Conservation (phyloP, 179 eudicot species). For the Actinidia polygama region DNA sequence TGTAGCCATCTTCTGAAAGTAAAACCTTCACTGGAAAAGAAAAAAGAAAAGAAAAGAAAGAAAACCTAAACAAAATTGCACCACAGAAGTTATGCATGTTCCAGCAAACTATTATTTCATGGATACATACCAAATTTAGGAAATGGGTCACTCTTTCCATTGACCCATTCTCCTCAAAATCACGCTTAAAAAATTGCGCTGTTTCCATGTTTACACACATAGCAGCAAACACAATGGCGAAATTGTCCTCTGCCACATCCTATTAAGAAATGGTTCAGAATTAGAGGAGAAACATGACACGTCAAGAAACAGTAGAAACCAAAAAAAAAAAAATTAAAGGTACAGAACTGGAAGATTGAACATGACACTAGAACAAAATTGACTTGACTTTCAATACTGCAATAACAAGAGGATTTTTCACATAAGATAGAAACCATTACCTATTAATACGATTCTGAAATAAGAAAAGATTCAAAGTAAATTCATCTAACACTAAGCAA, state of each 20-base stretch:
- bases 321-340: background rate
- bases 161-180: constrained; percentile 99
- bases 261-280: constrained; percentile 21
- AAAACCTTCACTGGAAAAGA: background rate
- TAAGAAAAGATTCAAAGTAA: background rate
- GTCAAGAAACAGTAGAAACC: background rate
- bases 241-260: constrained; percentile 91
- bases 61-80: background rate
- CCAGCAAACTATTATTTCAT: background rate
- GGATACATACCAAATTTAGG: constrained; percentile 70
- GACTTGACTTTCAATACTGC: background rate
- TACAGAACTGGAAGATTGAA: background rate
- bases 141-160: constrained; percentile 99
- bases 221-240: constrained; percentile 99
- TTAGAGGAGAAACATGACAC: background rate
- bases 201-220: constrained; percentile 99
- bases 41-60: no score
- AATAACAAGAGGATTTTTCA: background rate
- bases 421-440: background rate
- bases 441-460: background rate
- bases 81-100: background rate
- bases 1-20: background rate
- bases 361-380: background rate
- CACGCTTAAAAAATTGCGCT: constrained; percentile 98
- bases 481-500: background rate